Conservation (phyloP, 2,329 filamentous ascomycete genomes). For the Talaromyces sp. region DNA sequence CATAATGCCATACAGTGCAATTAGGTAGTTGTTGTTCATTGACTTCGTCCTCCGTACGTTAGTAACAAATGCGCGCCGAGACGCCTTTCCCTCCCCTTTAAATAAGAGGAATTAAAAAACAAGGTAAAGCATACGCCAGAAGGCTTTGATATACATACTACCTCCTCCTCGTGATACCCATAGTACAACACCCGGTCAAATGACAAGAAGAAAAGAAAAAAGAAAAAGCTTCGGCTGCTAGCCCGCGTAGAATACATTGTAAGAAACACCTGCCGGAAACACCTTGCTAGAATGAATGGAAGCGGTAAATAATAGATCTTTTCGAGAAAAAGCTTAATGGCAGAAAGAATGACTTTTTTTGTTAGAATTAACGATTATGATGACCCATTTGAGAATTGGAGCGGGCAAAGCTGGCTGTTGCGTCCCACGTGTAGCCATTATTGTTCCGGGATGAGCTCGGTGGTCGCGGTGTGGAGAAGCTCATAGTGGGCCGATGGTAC, state of each 20-base stretch:
- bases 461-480: constrained; percentile 9
- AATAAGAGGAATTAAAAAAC: background rate
- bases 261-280: constrained; percentile 9
- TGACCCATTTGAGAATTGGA: constrained; percentile 10
- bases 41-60: background rate
- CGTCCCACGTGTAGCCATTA: constrained; percentile 7
- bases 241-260: background rate
- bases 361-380: background rate
- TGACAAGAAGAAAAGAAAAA: background rate
- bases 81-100: background rate
- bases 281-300: constrained; percentile 9
- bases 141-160: background rate
- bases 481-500: constrained; percentile 7
- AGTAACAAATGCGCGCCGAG: background rate
- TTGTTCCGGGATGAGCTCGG: constrained; percentile 1
- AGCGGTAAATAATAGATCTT: constrained; percentile 3
- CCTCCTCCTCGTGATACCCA: background rate
- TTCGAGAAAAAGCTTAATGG: background rate
- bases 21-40: background rate
- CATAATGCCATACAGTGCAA: background rate
- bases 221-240: background rate
- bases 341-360: background rate
- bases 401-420: constrained; percentile 9
- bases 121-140: background rate
- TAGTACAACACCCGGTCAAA: background rate